These are phyloP conservation scores for Sugiyamaella smithiae DNA, from an alignment of 805 yeast genomes.

Conservation along the genomic window DNA sequence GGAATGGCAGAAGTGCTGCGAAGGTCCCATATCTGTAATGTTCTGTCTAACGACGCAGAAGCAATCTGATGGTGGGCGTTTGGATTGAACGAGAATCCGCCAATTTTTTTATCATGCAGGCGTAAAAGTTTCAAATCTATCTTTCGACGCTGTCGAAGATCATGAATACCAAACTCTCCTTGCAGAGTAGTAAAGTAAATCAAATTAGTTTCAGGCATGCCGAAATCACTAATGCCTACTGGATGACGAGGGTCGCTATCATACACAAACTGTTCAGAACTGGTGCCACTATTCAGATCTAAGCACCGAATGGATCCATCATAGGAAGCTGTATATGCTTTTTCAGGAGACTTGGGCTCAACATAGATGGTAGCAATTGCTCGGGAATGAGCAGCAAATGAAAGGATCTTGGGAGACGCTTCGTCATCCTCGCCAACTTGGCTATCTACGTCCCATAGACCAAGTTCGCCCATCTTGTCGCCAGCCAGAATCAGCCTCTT, in stretches of 20 bases:
- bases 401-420: conserved; percentile 47
- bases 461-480: conserved; percentile 82
- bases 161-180: conserved; percentile 78
- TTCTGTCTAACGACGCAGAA: conserved; percentile 85
- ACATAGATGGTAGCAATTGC: conserved; percentile 64
- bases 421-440: conserved; percentile 37
- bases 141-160: conserved; percentile 51
- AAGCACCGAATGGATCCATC: conserved; percentile 81
- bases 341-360: conserved; percentile 47
- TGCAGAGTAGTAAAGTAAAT: conserved; percentile 72
- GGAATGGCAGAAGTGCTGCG: conserved; percentile 41
- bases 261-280: conserved; percentile 59
- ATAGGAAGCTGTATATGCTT: conserved; percentile 70
- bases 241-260: conserved; percentile 45
- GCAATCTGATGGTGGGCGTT: conserved; percentile 61
- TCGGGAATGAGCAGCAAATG: conserved; percentile 72
- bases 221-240: conserved; percentile 73
- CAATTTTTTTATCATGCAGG: conserved; percentile 86
- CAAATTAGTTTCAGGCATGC: conserved; percentile 53
- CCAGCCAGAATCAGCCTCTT: conserved; percentile 76
- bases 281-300: conserved; percentile 60
- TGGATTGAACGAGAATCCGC: conserved; percentile 83
- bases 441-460: conserved; percentile 76
- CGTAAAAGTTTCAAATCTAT: conserved; percentile 44
- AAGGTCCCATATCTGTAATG: conserved; percentile 83